Base-by-base conservation (phyloP, 2,329 filamentous ascomycete genomes). In the Fusarium algeriense region DNA sequence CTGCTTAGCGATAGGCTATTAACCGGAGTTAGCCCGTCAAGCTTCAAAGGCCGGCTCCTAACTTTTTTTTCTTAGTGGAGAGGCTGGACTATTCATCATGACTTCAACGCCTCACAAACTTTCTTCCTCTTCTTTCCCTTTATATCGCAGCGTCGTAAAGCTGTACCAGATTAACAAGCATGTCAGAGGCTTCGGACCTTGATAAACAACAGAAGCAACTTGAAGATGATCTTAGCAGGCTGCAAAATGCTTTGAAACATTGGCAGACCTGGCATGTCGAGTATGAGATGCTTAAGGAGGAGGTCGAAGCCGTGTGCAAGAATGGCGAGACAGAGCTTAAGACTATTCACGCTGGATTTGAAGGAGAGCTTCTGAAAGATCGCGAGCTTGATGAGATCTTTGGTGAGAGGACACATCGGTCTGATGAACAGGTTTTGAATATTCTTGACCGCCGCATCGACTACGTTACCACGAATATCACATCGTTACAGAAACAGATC, bases 181-280 rank as follows among this genome's bases (percentile, higher is more conserved):
- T 87, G 85, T 75, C 81, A 71, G 85, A 88, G 72, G 86, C 86
- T 58, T 86, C 88, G 46, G 88, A 91, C 76, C 87, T 97, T 44
- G 94, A 97, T 80, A 88, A 88, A 67, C 93, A 95, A 77, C 89
- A 93, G 19, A 84, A 88, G 72, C 87, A 90, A 67, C 90, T 98
- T 11, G 93, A 97, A 80, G 87, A 90, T 40, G 94, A 91, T 71
- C 87, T 97, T 49, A 69, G 72, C 32, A 75, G 93, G 78, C 87
- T 98, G 23, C 89, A 89, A 60, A 89, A 92, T 76, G 91, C 92
- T 10, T 86, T 98, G 57, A 90, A 90, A 69, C 92, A 97, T 83
- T 99, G 95, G 95, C 92, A 93, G 71, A 91, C 91, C 59, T 97
- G 93, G 89, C 95, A 97, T 79, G 90, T 92, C 50, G 95, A 98